These are phyloP conservation scores for Aspergillus jensenii DNA, from an alignment of 2,329 filamentous ascomycete species.

Conservation along the genomic window DNA sequence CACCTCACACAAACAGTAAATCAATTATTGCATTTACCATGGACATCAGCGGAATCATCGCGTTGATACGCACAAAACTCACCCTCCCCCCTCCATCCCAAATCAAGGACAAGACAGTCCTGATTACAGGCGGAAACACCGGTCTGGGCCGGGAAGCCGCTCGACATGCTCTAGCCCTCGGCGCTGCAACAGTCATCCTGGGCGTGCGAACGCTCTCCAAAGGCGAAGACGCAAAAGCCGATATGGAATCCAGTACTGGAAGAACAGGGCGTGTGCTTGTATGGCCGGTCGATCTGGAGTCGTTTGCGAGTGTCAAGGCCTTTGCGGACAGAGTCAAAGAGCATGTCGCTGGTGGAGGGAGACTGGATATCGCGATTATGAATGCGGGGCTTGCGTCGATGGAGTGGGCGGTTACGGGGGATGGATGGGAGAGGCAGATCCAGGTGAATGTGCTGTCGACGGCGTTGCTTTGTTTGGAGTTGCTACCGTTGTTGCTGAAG, in stretches of 20 bases:
- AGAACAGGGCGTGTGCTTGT: constrained; percentile 35
- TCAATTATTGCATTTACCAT: background rate
- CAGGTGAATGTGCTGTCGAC: constrained; percentile 29
- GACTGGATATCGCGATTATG: constrained; percentile 37
- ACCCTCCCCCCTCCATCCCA: background rate
- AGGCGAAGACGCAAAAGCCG: constrained; percentile 45
- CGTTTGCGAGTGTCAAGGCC: constrained; percentile 39
- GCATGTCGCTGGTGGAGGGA: constrained; percentile 24
- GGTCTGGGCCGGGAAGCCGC: constrained; percentile 50
- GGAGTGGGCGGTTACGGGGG: constrained; percentile 10
- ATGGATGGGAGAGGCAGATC: constrained; percentile 24
- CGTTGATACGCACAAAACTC: background rate
- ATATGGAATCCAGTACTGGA: constrained; percentile 34
- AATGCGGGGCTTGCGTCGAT: constrained; percentile 40
- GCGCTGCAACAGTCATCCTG: constrained; percentile 45
- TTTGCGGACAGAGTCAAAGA: constrained; percentile 36
- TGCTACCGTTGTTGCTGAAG: constrained; percentile 19
- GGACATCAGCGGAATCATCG: background rate
- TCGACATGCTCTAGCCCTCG: constrained; percentile 42
- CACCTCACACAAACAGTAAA: background rate
- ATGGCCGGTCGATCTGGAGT: constrained; percentile 47
- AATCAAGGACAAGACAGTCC: constrained; percentile 7
- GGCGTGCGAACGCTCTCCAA: constrained; percentile 44
- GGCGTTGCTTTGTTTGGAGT: constrained; percentile 18
- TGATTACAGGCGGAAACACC: constrained; percentile 13